A percentile compares a stretch with the other conserved stretches of the same genome.
Evolutionary conservation across 148 eudicot genomes (phyloP).

Genomic region (Selenicereus undatus): DNA sequence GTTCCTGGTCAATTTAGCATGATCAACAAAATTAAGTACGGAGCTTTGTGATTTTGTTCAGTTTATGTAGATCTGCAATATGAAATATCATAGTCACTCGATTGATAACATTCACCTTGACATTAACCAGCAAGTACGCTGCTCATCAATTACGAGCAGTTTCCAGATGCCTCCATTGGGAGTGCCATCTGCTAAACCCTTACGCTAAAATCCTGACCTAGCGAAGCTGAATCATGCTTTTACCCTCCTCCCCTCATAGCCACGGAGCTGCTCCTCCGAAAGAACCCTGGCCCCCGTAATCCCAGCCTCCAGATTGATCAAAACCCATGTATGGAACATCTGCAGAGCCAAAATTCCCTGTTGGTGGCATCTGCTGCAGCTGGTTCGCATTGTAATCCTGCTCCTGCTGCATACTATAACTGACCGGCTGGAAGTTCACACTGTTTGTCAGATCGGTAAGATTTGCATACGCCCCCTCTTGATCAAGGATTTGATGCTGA

Average conservation of each 20-base stretch:
- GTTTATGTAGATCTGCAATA: too few relatives aligned
- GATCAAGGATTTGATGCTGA: neutral
- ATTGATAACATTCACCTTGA: neutral
- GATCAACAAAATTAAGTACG: too few relatives aligned
- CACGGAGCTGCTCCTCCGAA: slow-evolving; percentile 12
- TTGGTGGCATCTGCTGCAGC: neutral
- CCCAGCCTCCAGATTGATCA: slow-evolving; percentile 2
- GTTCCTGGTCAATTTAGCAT: too few relatives aligned
- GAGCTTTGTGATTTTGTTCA: too few relatives aligned
- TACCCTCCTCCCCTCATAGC: neutral
- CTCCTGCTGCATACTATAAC: neutral
- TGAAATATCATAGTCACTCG: neutral
- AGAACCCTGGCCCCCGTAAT: slow-evolving; percentile 6
- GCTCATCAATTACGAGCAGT: slow-evolving; percentile 1
- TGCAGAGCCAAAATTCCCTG: neutral
- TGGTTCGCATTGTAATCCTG: neutral
- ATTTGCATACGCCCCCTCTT: neutral
- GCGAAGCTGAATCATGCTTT: neutral
- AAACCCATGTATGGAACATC: slow-evolving; percentile 1
- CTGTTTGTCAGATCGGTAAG: neutral
- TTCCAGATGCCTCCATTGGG: slow-evolving; percentile 2
- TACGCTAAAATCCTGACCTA: neutral
- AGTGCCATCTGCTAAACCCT: neutral
- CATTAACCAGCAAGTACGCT: neutral
- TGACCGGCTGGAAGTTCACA: neutral